Evolutionary conservation across 805 yeast genomes (phyloP).

Genomic region (Sporopachydermia lactativora): DNA sequence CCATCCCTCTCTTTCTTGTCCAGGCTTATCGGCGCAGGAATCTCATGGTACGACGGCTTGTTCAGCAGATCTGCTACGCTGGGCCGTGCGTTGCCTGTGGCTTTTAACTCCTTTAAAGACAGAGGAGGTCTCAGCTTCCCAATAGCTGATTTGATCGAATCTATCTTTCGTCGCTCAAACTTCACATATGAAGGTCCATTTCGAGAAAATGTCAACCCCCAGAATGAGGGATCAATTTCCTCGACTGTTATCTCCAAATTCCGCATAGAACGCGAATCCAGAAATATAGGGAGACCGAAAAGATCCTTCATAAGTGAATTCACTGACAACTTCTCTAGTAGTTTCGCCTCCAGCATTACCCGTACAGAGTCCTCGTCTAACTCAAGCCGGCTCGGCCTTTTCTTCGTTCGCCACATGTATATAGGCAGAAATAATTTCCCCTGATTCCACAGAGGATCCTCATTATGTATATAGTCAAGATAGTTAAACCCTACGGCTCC

Average conservation of each 20-base stretch:
- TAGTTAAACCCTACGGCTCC: neutral
- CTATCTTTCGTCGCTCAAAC: neutral
- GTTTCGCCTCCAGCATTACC: neutral
- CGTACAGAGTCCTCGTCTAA: neutral
- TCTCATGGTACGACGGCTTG: conserved; percentile 1
- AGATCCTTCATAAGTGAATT: neutral
- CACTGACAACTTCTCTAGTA: conserved; percentile 1
- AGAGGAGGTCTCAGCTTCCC: conserved; percentile 1
- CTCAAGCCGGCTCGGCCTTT: neutral
- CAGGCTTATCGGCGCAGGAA: neutral
- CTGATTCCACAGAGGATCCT: neutral
- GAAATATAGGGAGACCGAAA: neutral
- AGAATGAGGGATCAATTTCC: conserved; percentile 1
- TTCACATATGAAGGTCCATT: neutral
- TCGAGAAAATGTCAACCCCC: neutral
- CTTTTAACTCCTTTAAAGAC: conserved; percentile 1
- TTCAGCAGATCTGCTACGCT: neutral
- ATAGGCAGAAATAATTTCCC: neutral
- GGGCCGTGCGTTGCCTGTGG: neutral
- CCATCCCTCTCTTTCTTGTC: neutral
- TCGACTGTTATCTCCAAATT: neutral
- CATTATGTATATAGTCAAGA: neutral
- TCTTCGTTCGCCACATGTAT: neutral
- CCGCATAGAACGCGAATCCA: no score
- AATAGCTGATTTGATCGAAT: neutral